phyloP scores from a whole-genome alignment of 257 asterid species.

The Jasminum sambac region DNA sequence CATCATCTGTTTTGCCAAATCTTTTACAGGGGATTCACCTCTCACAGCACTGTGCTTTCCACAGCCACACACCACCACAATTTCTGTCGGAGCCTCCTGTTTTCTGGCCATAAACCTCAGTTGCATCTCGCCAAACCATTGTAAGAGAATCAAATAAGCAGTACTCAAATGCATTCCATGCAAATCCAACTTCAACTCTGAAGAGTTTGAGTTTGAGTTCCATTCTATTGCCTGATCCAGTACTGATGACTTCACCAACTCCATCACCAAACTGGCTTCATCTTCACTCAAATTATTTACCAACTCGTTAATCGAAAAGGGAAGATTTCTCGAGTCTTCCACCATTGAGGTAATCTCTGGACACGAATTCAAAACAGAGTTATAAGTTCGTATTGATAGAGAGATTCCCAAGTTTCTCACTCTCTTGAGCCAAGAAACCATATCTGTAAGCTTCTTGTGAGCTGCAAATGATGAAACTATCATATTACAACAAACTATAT shows the following conservation, averaged over 20 bases:
- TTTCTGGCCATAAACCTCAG: constrained; percentile 34
- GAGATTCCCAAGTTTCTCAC: constrained; percentile 48
- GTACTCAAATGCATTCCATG: constrained; percentile 84
- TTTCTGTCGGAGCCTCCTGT: constrained; percentile 40
- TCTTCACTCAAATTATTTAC: constrained; percentile 34
- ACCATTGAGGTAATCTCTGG: constrained; percentile 48
- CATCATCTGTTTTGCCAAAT: constrained; percentile 56
- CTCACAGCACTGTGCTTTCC: constrained; percentile 73
- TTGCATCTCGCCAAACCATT: constrained; percentile 64
- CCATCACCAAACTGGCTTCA: constrained; percentile 55
- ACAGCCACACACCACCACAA: constrained; percentile 69
- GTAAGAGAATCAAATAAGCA: constrained; percentile 72
- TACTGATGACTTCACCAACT: constrained; percentile 48
- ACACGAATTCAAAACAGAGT: constrained; percentile 73
- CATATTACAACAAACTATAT: constrained; percentile 78
- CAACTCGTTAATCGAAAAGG: constrained; percentile 57
- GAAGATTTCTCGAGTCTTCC: constrained; percentile 46
- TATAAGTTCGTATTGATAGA: constrained; percentile 64
- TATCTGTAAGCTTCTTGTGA: constrained; percentile 46
- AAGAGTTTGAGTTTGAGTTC: constrained; percentile 24
- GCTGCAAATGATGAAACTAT: constrained; percentile 75
- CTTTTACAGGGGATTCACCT: constrained; percentile 77
- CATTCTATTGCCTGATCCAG: constrained; percentile 57
- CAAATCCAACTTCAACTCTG: constrained; percentile 76
- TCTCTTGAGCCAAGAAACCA: constrained; percentile 62